Conservation (phyloP, 495 filamentous ascomycete genomes). For the Neurospora sp. region DNA sequence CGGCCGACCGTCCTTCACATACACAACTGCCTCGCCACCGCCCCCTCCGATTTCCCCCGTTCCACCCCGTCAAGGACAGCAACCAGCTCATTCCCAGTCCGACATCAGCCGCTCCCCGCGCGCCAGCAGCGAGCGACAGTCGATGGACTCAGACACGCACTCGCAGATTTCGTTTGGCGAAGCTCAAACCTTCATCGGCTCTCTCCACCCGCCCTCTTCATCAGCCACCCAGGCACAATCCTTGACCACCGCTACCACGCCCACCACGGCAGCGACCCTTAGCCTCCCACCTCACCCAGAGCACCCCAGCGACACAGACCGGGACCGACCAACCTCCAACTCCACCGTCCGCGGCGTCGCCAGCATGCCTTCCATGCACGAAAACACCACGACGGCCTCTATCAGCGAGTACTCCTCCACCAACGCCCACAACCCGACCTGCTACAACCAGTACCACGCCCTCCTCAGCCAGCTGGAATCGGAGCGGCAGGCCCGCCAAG, state of each 20-base stretch:
- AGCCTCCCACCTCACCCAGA: neutral
- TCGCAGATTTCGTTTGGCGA: slow-evolving; percentile 34
- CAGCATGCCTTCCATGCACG: slow-evolving; percentile 31
- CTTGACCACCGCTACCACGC: slow-evolving; percentile 8
- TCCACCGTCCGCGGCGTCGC: slow-evolving; percentile 32
- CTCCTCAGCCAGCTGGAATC: slow-evolving; percentile 36
- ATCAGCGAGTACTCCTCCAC: slow-evolving; percentile 12
- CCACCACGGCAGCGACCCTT: neutral
- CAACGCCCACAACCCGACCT: slow-evolving; percentile 9
- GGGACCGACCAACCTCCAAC: slow-evolving; percentile 24
- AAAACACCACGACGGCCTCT: slow-evolving; percentile 13
- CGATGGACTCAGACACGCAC: slow-evolving; percentile 23
- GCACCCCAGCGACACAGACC: neutral
- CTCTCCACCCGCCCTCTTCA: slow-evolving; percentile 25
- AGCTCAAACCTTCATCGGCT: slow-evolving; percentile 25
- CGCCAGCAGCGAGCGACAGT: slow-evolving; percentile 24
- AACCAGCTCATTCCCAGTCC: slow-evolving; percentile 11
- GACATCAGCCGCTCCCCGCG: slow-evolving; percentile 17
- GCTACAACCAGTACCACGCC: slow-evolving; percentile 26
- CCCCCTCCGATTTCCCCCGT: slow-evolving; percentile 19
- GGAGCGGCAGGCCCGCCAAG: slow-evolving; percentile 39
- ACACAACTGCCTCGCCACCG: slow-evolving; percentile 19
- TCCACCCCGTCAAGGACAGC: neutral
- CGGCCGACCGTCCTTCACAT: slow-evolving; percentile 7
- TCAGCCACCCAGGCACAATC: slow-evolving; percentile 17